Percentiles rank a stretch among this genome's conserved stretches.
Conservation (phyloP, 495 filamentous ascomycete genomes). For the Aspergillus haitiensis region DNA sequence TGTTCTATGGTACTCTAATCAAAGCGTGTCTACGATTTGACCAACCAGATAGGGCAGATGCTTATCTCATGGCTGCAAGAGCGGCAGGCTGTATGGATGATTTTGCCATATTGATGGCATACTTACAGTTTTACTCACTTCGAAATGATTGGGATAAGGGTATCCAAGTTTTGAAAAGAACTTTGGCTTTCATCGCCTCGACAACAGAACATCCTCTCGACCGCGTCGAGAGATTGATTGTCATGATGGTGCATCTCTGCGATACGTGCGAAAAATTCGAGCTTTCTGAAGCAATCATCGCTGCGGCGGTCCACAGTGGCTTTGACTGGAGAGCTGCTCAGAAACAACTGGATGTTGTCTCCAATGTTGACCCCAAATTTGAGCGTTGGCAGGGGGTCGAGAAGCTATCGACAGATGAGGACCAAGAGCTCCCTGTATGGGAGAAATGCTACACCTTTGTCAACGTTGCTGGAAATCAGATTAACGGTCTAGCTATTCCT, state of each 20-base stretch:
- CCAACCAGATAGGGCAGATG: slow-evolving; percentile 47
- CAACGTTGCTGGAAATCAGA: slow-evolving; percentile 28
- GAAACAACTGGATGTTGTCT: slow-evolving; percentile 32
- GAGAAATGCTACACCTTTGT: slow-evolving; percentile 43
- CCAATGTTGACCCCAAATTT: slow-evolving; percentile 26
- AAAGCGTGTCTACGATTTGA: slow-evolving; percentile 41
- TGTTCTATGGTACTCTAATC: slow-evolving; percentile 41
- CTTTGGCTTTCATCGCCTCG: slow-evolving; percentile 38
- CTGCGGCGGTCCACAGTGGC: slow-evolving; percentile 40
- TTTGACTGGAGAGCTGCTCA: slow-evolving; percentile 32
- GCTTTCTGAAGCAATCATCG: slow-evolving; percentile 36
- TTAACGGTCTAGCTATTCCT: slow-evolving; percentile 27
- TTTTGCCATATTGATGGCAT: slow-evolving; percentile 38
- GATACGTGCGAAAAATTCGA: slow-evolving; percentile 36
- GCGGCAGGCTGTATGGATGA: slow-evolving; percentile 43
- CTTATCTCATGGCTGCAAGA: slow-evolving; percentile 42
- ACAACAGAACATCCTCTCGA: slow-evolving; percentile 30
- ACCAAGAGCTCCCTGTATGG: slow-evolving; percentile 27
- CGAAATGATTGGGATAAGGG: slow-evolving; percentile 43
- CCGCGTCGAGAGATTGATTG: slow-evolving; percentile 36
- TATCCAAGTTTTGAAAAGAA: slow-evolving; percentile 34
- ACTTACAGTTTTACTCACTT: slow-evolving; percentile 43
- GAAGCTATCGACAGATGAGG: slow-evolving; percentile 15
- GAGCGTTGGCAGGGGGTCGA: slow-evolving; percentile 35
- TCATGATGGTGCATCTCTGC: slow-evolving; percentile 43